Base-by-base conservation (phyloP, 164 flowering plant species). In the Stephania japonica region DNA sequence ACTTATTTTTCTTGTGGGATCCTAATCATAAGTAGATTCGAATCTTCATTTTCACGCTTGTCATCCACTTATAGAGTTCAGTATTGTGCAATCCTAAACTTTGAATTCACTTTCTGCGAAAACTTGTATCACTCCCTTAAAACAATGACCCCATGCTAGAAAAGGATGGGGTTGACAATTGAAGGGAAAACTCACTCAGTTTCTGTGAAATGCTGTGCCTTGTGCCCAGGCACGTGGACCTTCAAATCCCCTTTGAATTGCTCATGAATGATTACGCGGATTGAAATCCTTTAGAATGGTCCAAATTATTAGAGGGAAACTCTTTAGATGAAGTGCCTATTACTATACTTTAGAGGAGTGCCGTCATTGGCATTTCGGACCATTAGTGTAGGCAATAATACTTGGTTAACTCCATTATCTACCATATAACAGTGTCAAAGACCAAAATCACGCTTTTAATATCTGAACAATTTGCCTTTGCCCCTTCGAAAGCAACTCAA, bases 41-140 rank as follows among this genome's bases (percentile, higher is more conserved):
- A 56, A 56, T 56, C 62, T n/a, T 19, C 62, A 56, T 56, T 56
- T 56, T 56, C 62, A 56, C 62, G 62, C 62, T 56, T 56, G 62
- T 56, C 62, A 56, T 6, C 62, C 62, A 56, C 62, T 56, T 56
- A n/a, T 14, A 16, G 62, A 56, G 5, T 56, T 56, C 62, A 16
- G 62, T 56, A 56, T 56, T 56, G 6, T 56, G 62, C 62, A 56
- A 56, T 56, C 62, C 18, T 56, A 56, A n/a, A 56, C 62, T 56
- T 13, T 3, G 19, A 13, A 16, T 16, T 18, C 21, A 16, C 16
- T 56, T 16, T 56, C 62, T 47, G 53, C 53, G 62, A 56, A 56
- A 21, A 56, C 62, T 56, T 56, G 16, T 56, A 56, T 6, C 21
- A 16, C 2, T 18, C 7, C 62, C 3, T 56, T n/a, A 56, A 14